Percentiles rank a stretch among this genome's conserved stretches.
These are phyloP conservation scores for Phellopilus nigrolimitatus DNA, from an alignment of 1,284 basidiomycete species.

Conservation along the genomic window DNA sequence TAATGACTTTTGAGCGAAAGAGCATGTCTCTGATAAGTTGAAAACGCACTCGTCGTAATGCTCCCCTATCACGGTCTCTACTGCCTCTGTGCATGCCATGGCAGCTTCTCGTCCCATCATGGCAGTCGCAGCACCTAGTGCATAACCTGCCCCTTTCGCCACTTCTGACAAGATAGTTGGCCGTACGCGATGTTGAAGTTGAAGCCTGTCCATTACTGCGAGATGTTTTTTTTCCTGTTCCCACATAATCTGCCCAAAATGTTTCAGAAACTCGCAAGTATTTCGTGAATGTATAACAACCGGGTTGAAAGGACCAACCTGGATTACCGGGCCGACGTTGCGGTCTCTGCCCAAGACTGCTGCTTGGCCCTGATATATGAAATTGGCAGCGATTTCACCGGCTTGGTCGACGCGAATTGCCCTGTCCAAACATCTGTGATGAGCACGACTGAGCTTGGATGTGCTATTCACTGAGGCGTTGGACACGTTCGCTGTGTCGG, in stretches of 20 bases:
- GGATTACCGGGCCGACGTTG: constrained; percentile 63
- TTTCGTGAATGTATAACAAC: not conserved
- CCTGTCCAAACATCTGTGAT: constrained; percentile 38
- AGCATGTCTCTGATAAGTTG: not conserved
- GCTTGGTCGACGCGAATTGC: constrained; percentile 88
- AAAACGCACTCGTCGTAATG: constrained; percentile 91
- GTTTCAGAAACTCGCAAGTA: constrained; percentile 3
- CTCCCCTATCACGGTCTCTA: constrained; percentile 96
- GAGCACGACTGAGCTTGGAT: constrained; percentile 4
- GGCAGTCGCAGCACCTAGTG: constrained; percentile 81
- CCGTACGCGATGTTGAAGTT: constrained; percentile 77
- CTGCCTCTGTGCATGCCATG: constrained; percentile 98
- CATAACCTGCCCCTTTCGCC: constrained; percentile 83
- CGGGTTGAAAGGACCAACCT: constrained; percentile 44
- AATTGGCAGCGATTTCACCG: constrained; percentile 90
- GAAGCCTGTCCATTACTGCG: constrained; percentile 78
- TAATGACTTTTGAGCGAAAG: not conserved
- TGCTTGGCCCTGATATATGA: constrained; percentile 85
- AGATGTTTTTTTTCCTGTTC: constrained; percentile 94
- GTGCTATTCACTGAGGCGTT: constrained; percentile 2
- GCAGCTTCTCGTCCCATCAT: constrained; percentile 89
- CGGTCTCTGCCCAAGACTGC: constrained; percentile 64
- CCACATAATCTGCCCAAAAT: constrained; percentile 80
- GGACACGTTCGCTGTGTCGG: not conserved
- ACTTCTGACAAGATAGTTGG: constrained; percentile 82